Percentiles rank a stretch among this genome's conserved stretches.
Evolutionary conservation across 768 basidiomycete species (phyloP).

Genomic region (Cyclocybe cylindracea): DNA sequence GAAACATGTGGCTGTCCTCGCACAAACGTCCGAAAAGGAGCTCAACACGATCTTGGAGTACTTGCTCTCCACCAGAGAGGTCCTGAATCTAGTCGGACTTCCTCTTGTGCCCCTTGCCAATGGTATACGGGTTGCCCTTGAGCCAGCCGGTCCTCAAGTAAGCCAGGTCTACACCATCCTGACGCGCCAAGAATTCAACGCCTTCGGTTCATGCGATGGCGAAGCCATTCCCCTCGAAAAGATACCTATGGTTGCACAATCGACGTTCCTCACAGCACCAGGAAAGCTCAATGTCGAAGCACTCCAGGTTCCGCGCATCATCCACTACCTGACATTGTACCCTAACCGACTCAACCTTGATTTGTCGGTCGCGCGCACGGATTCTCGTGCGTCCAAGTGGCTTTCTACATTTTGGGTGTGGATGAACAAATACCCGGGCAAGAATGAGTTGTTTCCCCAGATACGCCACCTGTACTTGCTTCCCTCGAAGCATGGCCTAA

Average conservation of each 20-base stretch:
- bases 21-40: constrained; percentile 2
- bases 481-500: constrained; percentile 32
- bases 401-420: constrained; percentile 46
- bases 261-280: constrained; percentile 24
- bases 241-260: constrained; percentile 24
- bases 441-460: constrained; percentile 19
- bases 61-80: constrained; percentile 31
- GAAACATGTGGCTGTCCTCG: constrained; percentile 13
- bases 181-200: constrained; percentile 23
- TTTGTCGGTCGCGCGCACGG: constrained; percentile 15
- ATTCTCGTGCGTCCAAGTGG: constrained; percentile 28
- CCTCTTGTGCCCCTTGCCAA: constrained; percentile 35
- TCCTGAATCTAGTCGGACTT: constrained; percentile 34
- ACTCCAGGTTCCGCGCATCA: constrained; percentile 25
- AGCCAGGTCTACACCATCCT: constrained; percentile 25
- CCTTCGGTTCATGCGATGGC: constrained; percentile 30
- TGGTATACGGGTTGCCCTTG: constrained; percentile 20
- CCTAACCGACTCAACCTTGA: constrained; percentile 24
- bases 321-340: constrained; percentile 28
- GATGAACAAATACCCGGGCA: constrained; percentile 27
- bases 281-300: constrained; percentile 29
- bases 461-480: constrained; percentile 28
- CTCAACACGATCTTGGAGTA: constrained; percentile 26
- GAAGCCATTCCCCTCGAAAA: constrained; percentile 27
- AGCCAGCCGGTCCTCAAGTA: neutral